Evolutionary conservation across 108 stramenopile genomes (phyloP).

Genomic region (Fragilaria crotonensis): DNA sequence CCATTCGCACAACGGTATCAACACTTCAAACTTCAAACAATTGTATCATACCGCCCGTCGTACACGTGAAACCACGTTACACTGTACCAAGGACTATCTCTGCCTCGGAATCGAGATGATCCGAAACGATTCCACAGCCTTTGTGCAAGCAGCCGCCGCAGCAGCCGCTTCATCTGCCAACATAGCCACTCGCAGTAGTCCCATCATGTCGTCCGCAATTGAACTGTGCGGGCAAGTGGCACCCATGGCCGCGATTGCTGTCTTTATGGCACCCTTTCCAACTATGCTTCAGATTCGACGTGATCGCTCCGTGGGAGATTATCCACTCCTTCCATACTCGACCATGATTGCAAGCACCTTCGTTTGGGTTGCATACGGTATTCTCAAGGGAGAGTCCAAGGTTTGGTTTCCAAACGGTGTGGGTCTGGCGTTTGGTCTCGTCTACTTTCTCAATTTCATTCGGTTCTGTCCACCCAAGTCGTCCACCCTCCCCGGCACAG

Average conservation of each 20-base stretch:
- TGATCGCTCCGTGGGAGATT: conserved; percentile 44
- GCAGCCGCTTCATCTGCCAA: too few relatives aligned
- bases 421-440: conserved; percentile 42
- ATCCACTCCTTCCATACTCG: conserved; percentile 71
- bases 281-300: conserved; percentile 47
- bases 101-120: too few relatives aligned
- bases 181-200: too few relatives aligned
- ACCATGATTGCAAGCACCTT: conserved; percentile 54
- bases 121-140: too few relatives aligned
- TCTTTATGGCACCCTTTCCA: conserved; percentile 53
- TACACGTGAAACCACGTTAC: too few relatives aligned
- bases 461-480: conserved; percentile 22
- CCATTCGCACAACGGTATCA: too few relatives aligned
- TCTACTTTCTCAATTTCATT: conserved; percentile 42
- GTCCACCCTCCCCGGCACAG: conserved; percentile 33
- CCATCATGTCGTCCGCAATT: too few relatives aligned
- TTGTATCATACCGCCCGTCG: too few relatives aligned
- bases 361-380: conserved; percentile 44
- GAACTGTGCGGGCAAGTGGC: conserved; percentile 32
- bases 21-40: too few relatives aligned
- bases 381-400: conserved; percentile 31
- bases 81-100: too few relatives aligned
- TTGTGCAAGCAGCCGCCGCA: too few relatives aligned
- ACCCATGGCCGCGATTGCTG: conserved; percentile 33
- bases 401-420: conserved; percentile 46